These are phyloP conservation scores for Talaromyces sp. DNA, from an alignment of 2,329 filamentous ascomycete species.

Conservation along the genomic window DNA sequence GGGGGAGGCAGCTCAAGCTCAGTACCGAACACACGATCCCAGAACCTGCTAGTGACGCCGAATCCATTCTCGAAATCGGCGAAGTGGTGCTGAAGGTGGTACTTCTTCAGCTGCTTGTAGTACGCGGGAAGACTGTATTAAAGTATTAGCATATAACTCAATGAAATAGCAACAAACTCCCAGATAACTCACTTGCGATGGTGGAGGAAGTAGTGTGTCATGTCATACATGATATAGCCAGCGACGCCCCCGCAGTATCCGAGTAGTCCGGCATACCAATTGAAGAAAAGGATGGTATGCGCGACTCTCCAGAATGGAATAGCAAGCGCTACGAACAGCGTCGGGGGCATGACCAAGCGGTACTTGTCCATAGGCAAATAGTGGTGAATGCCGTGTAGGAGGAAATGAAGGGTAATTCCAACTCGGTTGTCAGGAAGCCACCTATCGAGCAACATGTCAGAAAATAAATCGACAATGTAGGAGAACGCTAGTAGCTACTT, in stretches of 20 bases:
- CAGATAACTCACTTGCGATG: slow-evolving; percentile 68
- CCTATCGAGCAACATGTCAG: slow-evolving; percentile 45
- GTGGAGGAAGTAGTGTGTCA: slow-evolving; percentile 98
- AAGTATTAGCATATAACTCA: neutral
- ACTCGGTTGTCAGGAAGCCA: slow-evolving; percentile 87
- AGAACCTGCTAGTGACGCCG: slow-evolving; percentile 93
- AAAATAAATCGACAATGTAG: neutral
- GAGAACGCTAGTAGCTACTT: slow-evolving; percentile 41
- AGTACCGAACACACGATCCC: slow-evolving; percentile 90
- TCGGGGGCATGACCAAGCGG: slow-evolving; percentile 92
- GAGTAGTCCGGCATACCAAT: slow-evolving; percentile 76
- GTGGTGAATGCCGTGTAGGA: slow-evolving; percentile 95
- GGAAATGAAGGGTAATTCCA: slow-evolving; percentile 81
- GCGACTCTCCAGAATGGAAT: slow-evolving; percentile 90
- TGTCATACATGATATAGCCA: slow-evolving; percentile 91
- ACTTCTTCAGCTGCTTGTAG: slow-evolving; percentile 93
- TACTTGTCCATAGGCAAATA: slow-evolving; percentile 99
- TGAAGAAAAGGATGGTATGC: slow-evolving; percentile 73
- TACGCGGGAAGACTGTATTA: slow-evolving; percentile 67
- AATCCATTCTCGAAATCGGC: slow-evolving; percentile 97
- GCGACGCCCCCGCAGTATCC: slow-evolving; percentile 89
- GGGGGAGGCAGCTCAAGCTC: slow-evolving; percentile 56
- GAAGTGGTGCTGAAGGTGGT: slow-evolving; percentile 95
- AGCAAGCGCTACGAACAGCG: slow-evolving; percentile 78
- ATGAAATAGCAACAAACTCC: neutral